These are phyloP conservation scores for Tardiomyces blankii DNA, from an alignment of 1,139 yeast genomes.

Conservation along the genomic window DNA sequence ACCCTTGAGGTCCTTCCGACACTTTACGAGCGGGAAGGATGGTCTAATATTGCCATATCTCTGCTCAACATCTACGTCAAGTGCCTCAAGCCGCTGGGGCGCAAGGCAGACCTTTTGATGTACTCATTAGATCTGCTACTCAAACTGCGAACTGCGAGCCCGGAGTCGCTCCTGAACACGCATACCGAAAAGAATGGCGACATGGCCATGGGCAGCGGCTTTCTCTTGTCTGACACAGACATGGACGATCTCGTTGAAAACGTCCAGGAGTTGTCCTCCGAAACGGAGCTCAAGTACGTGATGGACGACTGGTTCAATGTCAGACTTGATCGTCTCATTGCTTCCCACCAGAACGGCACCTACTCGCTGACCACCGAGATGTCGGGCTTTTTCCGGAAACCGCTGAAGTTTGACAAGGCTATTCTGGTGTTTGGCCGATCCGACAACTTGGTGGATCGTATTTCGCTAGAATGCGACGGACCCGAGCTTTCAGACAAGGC, in stretches of 20 bases:
- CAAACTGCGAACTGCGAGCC: conserved; percentile 12
- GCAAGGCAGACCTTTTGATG: conserved; percentile 15
- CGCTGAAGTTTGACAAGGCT: not conserved
- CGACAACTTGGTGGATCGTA: not conserved
- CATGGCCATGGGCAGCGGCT: conserved; percentile 2
- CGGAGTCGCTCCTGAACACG: conserved; percentile 8
- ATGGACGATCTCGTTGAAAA: not conserved
- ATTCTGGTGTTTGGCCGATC: not conserved
- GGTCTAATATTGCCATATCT: conserved; percentile 61
- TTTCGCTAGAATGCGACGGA: not conserved
- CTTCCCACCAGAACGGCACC: conserved; percentile 8
- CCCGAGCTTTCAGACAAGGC: not conserved
- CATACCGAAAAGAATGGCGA: conserved; percentile 11
- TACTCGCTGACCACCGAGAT: conserved; percentile 9
- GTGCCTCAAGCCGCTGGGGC: conserved; percentile 44
- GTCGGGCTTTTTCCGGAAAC: not conserved
- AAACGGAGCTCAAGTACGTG: conserved; percentile 6
- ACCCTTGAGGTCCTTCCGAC: conserved; percentile 59
- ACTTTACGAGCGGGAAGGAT: conserved; percentile 55
- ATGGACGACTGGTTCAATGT: conserved; percentile 13
- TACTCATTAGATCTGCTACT: conserved; percentile 24
- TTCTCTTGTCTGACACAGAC: conserved; percentile 3
- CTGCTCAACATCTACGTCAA: conserved; percentile 56
- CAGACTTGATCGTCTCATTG: conserved; percentile 11
- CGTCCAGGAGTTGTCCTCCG: conserved; percentile 4